Evolutionary conservation across 495 filamentous ascomycete species (phyloP), one percentile per base, ranked within the genome.

Genomic region (Trichoderma asperelloides): DNA sequence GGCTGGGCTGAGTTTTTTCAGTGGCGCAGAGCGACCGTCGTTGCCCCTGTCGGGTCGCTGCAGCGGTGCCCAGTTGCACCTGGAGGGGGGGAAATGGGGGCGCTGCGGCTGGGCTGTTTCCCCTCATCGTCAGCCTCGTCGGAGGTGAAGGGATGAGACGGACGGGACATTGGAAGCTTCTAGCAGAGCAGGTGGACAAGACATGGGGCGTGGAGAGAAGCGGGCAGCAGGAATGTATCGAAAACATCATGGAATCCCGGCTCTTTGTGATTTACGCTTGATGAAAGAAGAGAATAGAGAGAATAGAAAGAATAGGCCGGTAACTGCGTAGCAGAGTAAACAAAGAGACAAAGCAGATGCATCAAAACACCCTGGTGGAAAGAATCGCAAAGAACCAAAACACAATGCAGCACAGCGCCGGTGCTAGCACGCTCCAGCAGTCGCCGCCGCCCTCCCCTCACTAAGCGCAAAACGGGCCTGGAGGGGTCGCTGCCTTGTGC

Each of bases 51-150:
- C 55, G 11, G 55, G 55, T 30, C 9, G 55, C 23, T 27, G 55
- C 55, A 27, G 55, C 55, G 9, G 55, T 60, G 25, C 23, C 25
- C 55, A 30, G 55, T 28, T 60, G 5, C 27, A 60, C 13, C 49
- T 55, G 25, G 55, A 30, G 55, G 25, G 51, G 51, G 55, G 55
- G 15, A 9, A 18, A 25, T 9, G 25, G 51, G 55, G 55, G 55
- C 23, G 23, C 55, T 60, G 47, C 47, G 21, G 15, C 21, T 23
- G 47, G 43, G 43, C 18, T 55, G 18, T 16, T 60, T 18, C 55
- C 55, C 55, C 55, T 60, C 55, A 60, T 60, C 55, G 23, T 60
- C 55, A 60, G 55, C 55, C 55, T 60, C 55, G 55, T 60, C n/a
- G 2, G 3, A 27, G 49, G 23, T 30, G 12, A n/a, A 30, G 27